Base-by-base conservation (phyloP, 768 basidiomycete species). In the Pulveroboletus ravenelii region DNA sequence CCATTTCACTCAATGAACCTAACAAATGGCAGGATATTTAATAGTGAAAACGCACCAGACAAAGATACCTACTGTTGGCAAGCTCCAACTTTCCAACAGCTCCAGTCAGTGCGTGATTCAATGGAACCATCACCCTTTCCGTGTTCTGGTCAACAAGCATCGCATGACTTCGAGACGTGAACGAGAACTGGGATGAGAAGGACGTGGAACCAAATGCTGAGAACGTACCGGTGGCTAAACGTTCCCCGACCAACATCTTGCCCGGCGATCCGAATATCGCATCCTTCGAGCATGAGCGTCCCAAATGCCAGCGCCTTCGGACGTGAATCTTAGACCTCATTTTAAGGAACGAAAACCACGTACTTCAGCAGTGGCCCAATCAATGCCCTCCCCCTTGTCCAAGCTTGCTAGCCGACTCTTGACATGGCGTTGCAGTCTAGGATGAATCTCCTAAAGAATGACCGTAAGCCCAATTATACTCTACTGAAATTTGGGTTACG, bases 181-280 rank as follows among this genome's bases (percentile, higher is more conserved):
- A 10, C 1, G 5, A 18, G 17, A 27, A 42, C 15, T 9, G 12
- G 17, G 8, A 10, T 30, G 4, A 47, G 17, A 17, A 27, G 8
- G 12, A n/a, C n/a, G 35, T 41, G 5, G 32, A 17, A 25, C 6
- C 3, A 7, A 35, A 9, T 5, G 44, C 41, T 6, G 3, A 48
- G 32, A 23, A 52, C 70, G 14, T 41, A 78, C 79, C 87, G 74
- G 45, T 91, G 89, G 56, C 87, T 90, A 69, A 93, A 92, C 10
- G 91, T 93, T 3, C 93, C 93, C 35, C 93, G 67, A 0, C 93
- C 93, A 0, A 93, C 90, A 62, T 95, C 93, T 66, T 96, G 93
- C 7, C 93, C 93, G 2, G 91, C 93, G 30, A 96, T 89, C 14
- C 93, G 80, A 9, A 96, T 78, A 61, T 94, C 87, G 54, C 74